Percentiles rank a stretch among this genome's conserved stretches.
Evolutionary conservation across 2,329 filamentous ascomycete species (phyloP).

Genomic region (Exophiala bonariae): DNA sequence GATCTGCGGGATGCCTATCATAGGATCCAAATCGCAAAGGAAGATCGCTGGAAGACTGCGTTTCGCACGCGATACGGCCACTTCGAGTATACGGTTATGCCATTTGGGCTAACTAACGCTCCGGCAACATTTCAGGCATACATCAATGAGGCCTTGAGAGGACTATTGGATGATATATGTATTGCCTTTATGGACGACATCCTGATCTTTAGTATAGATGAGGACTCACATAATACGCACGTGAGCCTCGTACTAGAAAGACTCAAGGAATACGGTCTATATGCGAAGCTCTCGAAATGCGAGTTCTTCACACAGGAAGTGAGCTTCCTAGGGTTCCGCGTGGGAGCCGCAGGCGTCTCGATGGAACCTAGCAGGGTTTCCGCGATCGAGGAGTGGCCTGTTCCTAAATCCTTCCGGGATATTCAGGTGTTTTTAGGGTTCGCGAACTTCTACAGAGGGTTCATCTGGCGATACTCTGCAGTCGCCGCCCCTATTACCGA

Average conservation of each 20-base stretch:
- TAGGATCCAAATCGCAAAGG: constrained; percentile 1
- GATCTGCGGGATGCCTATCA: constrained; percentile 5
- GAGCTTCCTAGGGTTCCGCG: constrained; percentile 21
- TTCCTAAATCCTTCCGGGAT: constrained; percentile 19
- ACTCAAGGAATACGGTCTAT: constrained; percentile 7
- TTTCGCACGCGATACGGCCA: constrained; percentile 6
- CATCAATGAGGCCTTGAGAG: constrained; percentile 29
- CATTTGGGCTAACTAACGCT: constrained; percentile 19
- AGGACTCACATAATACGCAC: constrained; percentile 18
- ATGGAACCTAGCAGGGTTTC: constrained; percentile 23
- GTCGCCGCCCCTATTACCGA: constrained; percentile 26
- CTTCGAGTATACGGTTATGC: constrained; percentile 10
- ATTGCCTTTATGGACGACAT: constrained; percentile 30
- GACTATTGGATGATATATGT: constrained; percentile 13
- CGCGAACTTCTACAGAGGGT: constrained; percentile 35
- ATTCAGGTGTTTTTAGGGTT: constrained; percentile 33
- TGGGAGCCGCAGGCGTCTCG: constrained; percentile 14
- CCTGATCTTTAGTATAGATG: constrained; percentile 29
- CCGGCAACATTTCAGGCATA: constrained; percentile 30
- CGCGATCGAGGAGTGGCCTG: constrained; percentile 25
- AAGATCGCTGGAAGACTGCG: constrained; percentile 1
- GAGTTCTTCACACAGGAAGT: constrained; percentile 21
- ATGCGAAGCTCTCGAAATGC: constrained; percentile 17
- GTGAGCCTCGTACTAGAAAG: constrained; percentile 15
- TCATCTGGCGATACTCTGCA: constrained; percentile 31